Evolutionary conservation across 768 basidiomycete genomes (phyloP), one percentile per base, ranked within the genome.

Genomic region (Lactarius psammicola): DNA sequence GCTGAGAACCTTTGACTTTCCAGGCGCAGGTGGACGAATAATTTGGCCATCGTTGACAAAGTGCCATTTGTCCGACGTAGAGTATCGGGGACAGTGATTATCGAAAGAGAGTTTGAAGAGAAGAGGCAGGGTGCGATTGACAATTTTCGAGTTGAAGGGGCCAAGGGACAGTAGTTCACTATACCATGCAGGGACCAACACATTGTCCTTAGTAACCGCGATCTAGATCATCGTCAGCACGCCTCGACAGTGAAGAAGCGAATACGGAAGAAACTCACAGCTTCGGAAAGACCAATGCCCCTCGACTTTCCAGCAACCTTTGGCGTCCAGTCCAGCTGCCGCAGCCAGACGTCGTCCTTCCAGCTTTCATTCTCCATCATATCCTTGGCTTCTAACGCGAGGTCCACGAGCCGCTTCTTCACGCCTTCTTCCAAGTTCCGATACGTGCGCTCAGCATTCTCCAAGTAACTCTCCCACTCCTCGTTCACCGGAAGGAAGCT

Each of bases 261-360:
- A 51, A 26, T 28, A 11, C 17, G 59, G 53, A 56, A n/a, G 10
- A 65, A 63, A 62, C 71, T n/a, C 59, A 78, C 80, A 17, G 56
- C 26, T 54, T 76, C 75, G 2, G 73, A 65, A 18, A 77, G 70
- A 13, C 75, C 62, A 9, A 90, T 73, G 0, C 90, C 90, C 72
- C 91, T 80, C 10, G 88, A 86, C 74, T 86, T 86, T 42, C 84
- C 82, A 0, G 85, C 87, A 7, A 82, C 80, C 75, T 98, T 98
- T 1, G 92, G 92, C 1, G 92, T 88, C 97, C 97, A 98, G 74
- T 99, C 95, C 64, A 98, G 80, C 75, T 99, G 97, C 57, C 80
- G 83, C 17, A 95, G 76, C 94, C 94, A 97, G 8, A 86, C 86
- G 75, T 94, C 90, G 3, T 82, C 80, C 73, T 81, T 84, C 89